These are phyloP conservation scores for Tolypocladium pustulatum DNA, from an alignment of 2,329 filamentous ascomycete species.

Conservation along the genomic window DNA sequence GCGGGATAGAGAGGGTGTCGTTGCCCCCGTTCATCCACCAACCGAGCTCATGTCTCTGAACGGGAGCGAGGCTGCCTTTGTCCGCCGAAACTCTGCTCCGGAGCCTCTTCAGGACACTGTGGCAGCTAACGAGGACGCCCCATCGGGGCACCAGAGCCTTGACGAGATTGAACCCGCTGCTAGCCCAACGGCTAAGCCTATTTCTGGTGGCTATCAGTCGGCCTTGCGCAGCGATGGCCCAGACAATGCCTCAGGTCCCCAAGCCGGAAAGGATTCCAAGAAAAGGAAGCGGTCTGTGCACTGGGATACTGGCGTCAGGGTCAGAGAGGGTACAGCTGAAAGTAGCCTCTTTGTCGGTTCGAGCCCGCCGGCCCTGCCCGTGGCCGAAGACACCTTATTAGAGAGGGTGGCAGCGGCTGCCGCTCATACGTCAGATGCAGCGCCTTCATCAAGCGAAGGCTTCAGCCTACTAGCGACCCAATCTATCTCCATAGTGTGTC, in stretches of 20 bases:
- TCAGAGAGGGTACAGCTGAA: not conserved
- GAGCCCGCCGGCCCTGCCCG: not conserved
- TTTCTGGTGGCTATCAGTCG: not conserved
- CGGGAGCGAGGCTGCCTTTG: not conserved
- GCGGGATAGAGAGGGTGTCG: constrained; percentile 31
- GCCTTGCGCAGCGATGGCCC: not conserved
- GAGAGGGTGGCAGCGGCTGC: not conserved
- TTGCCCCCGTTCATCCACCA: constrained; percentile 23
- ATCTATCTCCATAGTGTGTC: constrained; percentile 4
- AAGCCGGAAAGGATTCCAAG: not conserved
- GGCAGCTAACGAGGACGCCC: not conserved
- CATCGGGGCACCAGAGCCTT: not conserved
- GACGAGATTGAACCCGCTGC: not conserved
- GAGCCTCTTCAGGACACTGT: no score
- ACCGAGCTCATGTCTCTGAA: constrained; percentile 17
- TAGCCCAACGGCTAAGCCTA: not conserved
- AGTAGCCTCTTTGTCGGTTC: not conserved
- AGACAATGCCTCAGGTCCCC: not conserved
- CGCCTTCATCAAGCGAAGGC: not conserved
- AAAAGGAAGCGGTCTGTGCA: constrained; percentile 1
- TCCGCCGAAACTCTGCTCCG: not conserved
- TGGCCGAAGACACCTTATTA: not conserved
- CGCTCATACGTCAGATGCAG: not conserved
- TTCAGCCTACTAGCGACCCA: not conserved
- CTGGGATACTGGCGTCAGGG: not conserved